Percentiles rank a stretch among this genome's conserved stretches.
These are phyloP conservation scores for Tricholoma matsutake DNA, from an alignment of 768 basidiomycete species.

Conservation along the genomic window DNA sequence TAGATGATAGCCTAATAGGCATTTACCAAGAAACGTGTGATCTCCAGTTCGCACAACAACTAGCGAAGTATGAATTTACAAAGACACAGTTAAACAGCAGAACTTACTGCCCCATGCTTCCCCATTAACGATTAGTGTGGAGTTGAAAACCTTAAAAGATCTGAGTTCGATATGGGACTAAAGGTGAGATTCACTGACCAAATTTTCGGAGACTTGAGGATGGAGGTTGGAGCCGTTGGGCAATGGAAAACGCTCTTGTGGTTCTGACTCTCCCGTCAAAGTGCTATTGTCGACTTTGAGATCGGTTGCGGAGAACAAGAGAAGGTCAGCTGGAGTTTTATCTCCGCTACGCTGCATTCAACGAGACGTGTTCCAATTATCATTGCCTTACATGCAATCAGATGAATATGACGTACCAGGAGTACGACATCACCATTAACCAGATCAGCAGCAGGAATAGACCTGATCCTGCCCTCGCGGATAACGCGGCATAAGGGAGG, in stretches of 20 bases:
- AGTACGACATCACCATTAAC: conserved; percentile 69
- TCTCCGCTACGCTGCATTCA: conserved; percentile 54
- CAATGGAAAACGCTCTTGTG: conserved; percentile 53
- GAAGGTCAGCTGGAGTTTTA: conserved; percentile 68
- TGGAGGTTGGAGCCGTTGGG: conserved; percentile 44
- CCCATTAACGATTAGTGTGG: conserved; percentile 67
- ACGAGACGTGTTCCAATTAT: not conserved
- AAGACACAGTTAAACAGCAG: not conserved
- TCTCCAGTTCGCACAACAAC: conserved; percentile 69
- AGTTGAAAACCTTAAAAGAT: conserved; percentile 56
- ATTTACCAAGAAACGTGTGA: conserved; percentile 57
- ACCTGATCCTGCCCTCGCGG: conserved; percentile 51
- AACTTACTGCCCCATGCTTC: conserved; percentile 64
- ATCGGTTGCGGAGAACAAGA: conserved; percentile 57
- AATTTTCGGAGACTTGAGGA: conserved; percentile 62
- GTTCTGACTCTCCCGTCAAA: conserved; percentile 68
- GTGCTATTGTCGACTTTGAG: conserved; percentile 72
- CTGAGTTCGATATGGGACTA: not conserved
- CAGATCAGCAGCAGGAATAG: conserved; percentile 57
- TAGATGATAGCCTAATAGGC: not conserved
- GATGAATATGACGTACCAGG: conserved; percentile 37
- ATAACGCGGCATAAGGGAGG: conserved; percentile 65
- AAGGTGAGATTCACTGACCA: conserved; percentile 35
- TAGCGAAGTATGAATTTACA: conserved; percentile 17
- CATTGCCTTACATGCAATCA: not conserved